phyloP scores from a whole-genome alignment of 495 filamentous ascomycete species.

The Penicillium canariense region DNA sequence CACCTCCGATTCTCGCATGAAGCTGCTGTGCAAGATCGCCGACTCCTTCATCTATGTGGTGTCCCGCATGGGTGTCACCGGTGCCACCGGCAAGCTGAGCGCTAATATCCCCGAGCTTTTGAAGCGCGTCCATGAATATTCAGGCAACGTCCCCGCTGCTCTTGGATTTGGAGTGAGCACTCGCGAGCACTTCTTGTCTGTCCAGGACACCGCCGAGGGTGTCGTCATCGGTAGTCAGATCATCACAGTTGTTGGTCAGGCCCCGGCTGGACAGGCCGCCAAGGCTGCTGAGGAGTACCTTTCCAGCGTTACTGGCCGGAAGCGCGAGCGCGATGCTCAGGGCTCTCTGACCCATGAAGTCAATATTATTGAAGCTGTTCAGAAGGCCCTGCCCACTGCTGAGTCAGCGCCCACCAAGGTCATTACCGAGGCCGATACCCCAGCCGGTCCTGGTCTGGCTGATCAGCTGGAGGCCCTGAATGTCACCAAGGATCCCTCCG shows the following conservation, averaged over 20 bases:
- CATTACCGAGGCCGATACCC: constrained; percentile 58
- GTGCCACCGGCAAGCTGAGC: constrained; percentile 80
- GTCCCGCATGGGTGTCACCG: constrained; percentile 95
- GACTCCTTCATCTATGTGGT: constrained; percentile 99
- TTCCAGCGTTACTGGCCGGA: constrained; percentile 70
- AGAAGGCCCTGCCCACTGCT: constrained; percentile 45
- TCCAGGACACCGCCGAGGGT: constrained; percentile 82
- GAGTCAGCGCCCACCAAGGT: constrained; percentile 48
- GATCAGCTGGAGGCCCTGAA: constrained; percentile 78
- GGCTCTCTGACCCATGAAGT: constrained; percentile 34
- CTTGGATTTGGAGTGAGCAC: constrained; percentile 97
- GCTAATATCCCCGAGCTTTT: constrained; percentile 76
- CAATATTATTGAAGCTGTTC: constrained; percentile 57
- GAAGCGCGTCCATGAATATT: constrained; percentile 82
- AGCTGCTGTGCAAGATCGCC: constrained; percentile 91
- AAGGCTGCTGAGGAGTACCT: constrained; percentile 85
- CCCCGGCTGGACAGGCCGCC: constrained; percentile 64
- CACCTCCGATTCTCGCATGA: constrained; percentile 90
- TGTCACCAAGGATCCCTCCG: constrained; percentile 45
- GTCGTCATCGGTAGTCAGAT: constrained; percentile 98
- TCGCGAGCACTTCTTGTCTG: constrained; percentile 84
- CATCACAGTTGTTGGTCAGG: constrained; percentile 72
- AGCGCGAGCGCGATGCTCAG: constrained; percentile 37
- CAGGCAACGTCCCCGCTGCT: constrained; percentile 84
- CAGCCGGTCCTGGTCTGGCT: constrained; percentile 57